phyloP scores from a whole-genome alignment of 202 grass and related monocot species.

The Brachypodium distachyon region DNA sequence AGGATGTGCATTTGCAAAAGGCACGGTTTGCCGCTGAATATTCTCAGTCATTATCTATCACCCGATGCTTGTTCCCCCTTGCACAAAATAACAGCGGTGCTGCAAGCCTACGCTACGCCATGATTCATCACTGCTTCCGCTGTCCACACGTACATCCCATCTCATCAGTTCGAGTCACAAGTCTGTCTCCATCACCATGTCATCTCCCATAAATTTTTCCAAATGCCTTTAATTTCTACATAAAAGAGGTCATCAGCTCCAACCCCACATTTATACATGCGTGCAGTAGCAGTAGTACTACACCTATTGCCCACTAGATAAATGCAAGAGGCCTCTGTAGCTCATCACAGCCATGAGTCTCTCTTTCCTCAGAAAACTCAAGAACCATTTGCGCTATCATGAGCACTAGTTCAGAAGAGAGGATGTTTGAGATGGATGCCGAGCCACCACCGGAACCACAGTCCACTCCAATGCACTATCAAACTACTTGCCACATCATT shows the following conservation, averaged over 20 bases:
- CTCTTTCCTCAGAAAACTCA: background rate
- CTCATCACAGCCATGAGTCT: background rate
- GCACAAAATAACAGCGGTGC: background rate
- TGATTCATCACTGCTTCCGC: slow-evolving; percentile 10
- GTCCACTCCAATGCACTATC: slow-evolving; percentile 7
- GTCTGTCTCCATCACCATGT: slow-evolving; percentile 38
- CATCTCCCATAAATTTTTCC: slow-evolving; percentile 26
- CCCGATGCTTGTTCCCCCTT: background rate
- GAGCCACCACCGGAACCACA: slow-evolving; percentile 1
- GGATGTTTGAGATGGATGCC: slow-evolving; percentile 38
- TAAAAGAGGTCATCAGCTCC: slow-evolving; percentile 16
- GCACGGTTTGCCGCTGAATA: slow-evolving; percentile 26
- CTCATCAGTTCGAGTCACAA: slow-evolving; percentile 23
- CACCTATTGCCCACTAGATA: slow-evolving; percentile 28
- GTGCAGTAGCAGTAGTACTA: slow-evolving; percentile 9
- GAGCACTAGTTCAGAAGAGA: slow-evolving; percentile 24
- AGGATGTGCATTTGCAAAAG: background rate
- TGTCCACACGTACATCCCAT: slow-evolving; percentile 28
- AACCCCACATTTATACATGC: slow-evolving; percentile 31
- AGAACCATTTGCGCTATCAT: slow-evolving; percentile 9
- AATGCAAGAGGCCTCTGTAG: slow-evolving; percentile 1
- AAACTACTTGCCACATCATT: slow-evolving; percentile 18
- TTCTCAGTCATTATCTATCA: slow-evolving; percentile 18
- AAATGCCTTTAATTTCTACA: slow-evolving; percentile 19
- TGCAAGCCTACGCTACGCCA: background rate